Evolutionary conservation across 2,329 filamentous ascomycete genomes (phyloP).

Genomic region (Hypoxylon rubiginosum): DNA sequence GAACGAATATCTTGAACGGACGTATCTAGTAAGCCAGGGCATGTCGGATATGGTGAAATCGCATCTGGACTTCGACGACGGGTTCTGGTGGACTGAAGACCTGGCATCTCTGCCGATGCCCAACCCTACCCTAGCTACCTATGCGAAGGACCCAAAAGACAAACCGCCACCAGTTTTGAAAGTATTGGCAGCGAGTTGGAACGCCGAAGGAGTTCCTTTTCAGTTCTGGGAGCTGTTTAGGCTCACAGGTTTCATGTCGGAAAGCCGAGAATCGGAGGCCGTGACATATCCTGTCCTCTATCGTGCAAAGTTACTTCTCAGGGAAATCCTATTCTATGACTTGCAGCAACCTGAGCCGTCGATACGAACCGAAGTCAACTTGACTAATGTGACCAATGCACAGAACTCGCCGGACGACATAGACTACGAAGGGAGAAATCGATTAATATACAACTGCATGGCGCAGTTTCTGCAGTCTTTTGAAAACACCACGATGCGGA

Average conservation of each 20-base stretch:
- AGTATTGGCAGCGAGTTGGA: slow-evolving; percentile 66
- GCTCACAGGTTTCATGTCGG: slow-evolving; percentile 64
- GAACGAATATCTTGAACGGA: slow-evolving; percentile 65
- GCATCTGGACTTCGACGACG: slow-evolving; percentile 67
- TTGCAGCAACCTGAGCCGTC: slow-evolving; percentile 63
- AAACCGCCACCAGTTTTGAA: slow-evolving; percentile 64
- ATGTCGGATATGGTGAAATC: slow-evolving; percentile 58
- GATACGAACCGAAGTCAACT: slow-evolving; percentile 56
- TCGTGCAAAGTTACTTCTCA: slow-evolving; percentile 67
- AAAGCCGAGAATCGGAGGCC: slow-evolving; percentile 63
- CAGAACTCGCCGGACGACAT: slow-evolving; percentile 58
- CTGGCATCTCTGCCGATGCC: slow-evolving; percentile 57
- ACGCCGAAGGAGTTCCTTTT: slow-evolving; percentile 62
- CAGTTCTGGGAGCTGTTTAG: slow-evolving; percentile 67
- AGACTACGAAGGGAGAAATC: slow-evolving; percentile 62
- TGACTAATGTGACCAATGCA: slow-evolving; percentile 51
- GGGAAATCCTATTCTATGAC: slow-evolving; percentile 68
- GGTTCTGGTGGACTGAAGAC: slow-evolving; percentile 71
- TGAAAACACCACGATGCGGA: slow-evolving; percentile 60
- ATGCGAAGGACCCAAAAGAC: slow-evolving; percentile 56
- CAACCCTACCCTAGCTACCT: slow-evolving; percentile 56
- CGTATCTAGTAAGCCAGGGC: slow-evolving; percentile 59
- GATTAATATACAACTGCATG: slow-evolving; percentile 65
- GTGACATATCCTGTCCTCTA: slow-evolving; percentile 65
- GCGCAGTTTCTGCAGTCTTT: slow-evolving; percentile 66